A percentile compares a stretch with the other conserved stretches of the same genome.
Conservation (phyloP, 2,329 filamentous ascomycete species). For the Aspergillus pseudotamarii region DNA sequence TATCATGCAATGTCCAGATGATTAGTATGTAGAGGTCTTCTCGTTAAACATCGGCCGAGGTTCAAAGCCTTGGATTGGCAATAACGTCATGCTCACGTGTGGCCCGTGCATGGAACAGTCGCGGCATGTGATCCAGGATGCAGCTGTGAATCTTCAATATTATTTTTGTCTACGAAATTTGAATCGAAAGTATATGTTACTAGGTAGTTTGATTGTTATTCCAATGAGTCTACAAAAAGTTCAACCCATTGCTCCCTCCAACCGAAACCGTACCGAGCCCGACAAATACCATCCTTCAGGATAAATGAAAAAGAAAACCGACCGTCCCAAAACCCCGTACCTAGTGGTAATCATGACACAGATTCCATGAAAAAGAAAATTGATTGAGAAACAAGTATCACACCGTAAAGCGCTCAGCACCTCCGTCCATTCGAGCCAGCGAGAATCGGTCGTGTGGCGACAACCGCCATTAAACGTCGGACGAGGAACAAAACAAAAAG, state of each 20-base stretch:
- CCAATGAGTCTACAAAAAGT: conserved; percentile 2
- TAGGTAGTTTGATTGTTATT: neutral
- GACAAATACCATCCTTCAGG: conserved; percentile 5
- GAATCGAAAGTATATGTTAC: neutral
- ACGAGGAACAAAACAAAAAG: neutral
- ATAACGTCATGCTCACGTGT: conserved; percentile 16
- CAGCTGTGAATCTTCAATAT: neutral
- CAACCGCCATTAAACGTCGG: neutral
- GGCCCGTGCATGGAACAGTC: conserved; percentile 12
- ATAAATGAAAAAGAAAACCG: conserved; percentile 8
- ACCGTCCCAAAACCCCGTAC: conserved; percentile 18
- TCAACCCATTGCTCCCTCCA: neutral
- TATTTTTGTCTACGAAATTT: neutral
- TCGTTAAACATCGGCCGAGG: conserved; percentile 6
- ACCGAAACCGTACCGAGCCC: neutral
- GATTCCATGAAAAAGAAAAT: conserved; percentile 11
- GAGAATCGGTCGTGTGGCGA: neutral
- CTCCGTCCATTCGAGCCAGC: conserved; percentile 1
- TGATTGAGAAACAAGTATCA: conserved; percentile 18
- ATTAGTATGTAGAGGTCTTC: neutral
- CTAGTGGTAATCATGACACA: conserved; percentile 6
- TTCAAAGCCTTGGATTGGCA: neutral
- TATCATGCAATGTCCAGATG: conserved; percentile 6
- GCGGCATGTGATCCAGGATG: conserved; percentile 10
- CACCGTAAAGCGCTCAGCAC: conserved; percentile 25